Evolutionary conservation across 2,329 filamentous ascomycete species (phyloP).

Genomic region (Penicillium sp.): DNA sequence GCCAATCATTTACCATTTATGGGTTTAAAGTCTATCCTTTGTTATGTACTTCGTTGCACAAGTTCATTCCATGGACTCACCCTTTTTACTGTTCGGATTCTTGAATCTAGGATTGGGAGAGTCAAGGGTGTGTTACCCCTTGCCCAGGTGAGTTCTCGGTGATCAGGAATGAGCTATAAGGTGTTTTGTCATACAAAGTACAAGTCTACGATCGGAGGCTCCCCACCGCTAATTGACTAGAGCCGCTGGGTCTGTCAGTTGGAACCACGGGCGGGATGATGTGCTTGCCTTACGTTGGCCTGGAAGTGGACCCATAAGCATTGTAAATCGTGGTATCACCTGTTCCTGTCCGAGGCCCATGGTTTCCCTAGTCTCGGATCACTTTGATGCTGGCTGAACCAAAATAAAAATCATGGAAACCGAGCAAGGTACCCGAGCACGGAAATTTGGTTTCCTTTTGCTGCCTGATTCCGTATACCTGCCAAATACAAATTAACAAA

Average conservation of each 20-base stretch:
- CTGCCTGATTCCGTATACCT: not conserved
- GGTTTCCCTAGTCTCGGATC: not conserved
- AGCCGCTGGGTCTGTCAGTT: constrained; percentile 28
- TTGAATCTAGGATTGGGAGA: not conserved
- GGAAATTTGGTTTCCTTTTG: not conserved
- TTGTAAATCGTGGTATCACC: not conserved
- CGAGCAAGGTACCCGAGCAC: not conserved
- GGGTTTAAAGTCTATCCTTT: not conserved
- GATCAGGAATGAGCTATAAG: not conserved
- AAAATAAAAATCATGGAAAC: not conserved
- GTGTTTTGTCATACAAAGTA: not conserved
- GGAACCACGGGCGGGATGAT: constrained; percentile 32
- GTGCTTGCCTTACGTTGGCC: constrained; percentile 26
- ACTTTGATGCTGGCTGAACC: not conserved
- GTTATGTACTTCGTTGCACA: not conserved
- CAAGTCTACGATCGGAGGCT: constrained; percentile 18
- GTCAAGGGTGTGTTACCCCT: not conserved
- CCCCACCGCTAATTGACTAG: constrained; percentile 6
- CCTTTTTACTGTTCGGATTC: not conserved
- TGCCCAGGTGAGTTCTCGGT: not conserved
- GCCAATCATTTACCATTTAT: not conserved
- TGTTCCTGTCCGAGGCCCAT: constrained; percentile 2
- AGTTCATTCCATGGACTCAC: not conserved
- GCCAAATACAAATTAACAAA: not conserved
- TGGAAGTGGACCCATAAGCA: not conserved